A percentile compares a stretch with the other conserved stretches of the same genome.
Evolutionary conservation across 2,329 filamentous ascomycete genomes (phyloP).

Genomic region (Lachnellula suecica): DNA sequence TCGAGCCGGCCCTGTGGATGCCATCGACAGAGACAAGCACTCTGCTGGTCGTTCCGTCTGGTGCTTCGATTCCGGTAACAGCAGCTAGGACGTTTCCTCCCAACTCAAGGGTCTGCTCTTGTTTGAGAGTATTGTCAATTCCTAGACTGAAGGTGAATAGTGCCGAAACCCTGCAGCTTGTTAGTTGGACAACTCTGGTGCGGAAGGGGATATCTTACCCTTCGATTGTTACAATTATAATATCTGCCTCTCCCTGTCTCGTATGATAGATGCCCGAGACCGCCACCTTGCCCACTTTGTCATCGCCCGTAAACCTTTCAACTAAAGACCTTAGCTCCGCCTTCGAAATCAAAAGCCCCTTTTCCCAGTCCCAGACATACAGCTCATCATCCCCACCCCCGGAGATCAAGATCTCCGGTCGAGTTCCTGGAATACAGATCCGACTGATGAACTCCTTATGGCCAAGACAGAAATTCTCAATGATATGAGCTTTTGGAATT

Average conservation of each 20-base stretch:
- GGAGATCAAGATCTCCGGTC: slow-evolving; percentile 69
- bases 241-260: slow-evolving; percentile 31
- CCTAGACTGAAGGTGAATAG: slow-evolving; percentile 64
- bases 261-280: slow-evolving; percentile 35
- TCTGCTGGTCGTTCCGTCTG: slow-evolving; percentile 31
- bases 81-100: slow-evolving; percentile 57
- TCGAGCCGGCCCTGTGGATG: slow-evolving; percentile 50
- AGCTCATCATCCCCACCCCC: slow-evolving; percentile 83
- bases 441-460: slow-evolving; percentile 83
- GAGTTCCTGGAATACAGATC: slow-evolving; percentile 61
- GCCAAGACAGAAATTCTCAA: slow-evolving; percentile 86
- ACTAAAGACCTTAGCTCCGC: slow-evolving; percentile 50
- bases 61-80: slow-evolving; percentile 7
- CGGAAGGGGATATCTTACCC: slow-evolving; percentile 44
- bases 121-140: slow-evolving; percentile 47
- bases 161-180: slow-evolving; percentile 49
- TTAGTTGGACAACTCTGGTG: slow-evolving; percentile 6
- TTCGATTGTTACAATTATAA: slow-evolving; percentile 55
- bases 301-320: slow-evolving; percentile 39
- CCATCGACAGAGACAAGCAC: slow-evolving; percentile 52
- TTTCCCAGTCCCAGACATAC: slow-evolving; percentile 78
- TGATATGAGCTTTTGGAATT: slow-evolving; percentile 79
- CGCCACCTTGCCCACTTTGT: slow-evolving; percentile 30
- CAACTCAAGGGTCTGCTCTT: slow-evolving; percentile 51
- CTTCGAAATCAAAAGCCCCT: slow-evolving; percentile 48